Conservation (phyloP, 495 filamentous ascomycete species). For the Daldinia loculata region DNA sequence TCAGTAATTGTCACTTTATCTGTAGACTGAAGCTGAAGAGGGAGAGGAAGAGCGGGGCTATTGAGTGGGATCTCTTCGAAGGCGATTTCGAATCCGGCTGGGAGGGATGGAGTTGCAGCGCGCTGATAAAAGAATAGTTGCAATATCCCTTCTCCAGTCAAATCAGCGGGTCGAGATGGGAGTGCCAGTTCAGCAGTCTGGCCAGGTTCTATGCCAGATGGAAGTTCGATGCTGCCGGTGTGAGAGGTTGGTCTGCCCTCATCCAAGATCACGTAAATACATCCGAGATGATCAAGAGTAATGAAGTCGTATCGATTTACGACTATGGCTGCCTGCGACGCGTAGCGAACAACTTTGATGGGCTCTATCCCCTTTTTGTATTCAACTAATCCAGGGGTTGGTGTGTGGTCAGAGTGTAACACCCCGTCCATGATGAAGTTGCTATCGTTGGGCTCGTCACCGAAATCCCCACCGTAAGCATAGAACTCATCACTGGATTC, state of each 20-base stretch:
- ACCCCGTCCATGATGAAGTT: constrained; percentile 76
- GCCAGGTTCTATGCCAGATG: constrained; percentile 31
- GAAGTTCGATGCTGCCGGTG: constrained; percentile 29
- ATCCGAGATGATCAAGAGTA: constrained; percentile 56
- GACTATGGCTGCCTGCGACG: constrained; percentile 41
- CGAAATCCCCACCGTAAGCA: constrained; percentile 74
- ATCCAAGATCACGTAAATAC: constrained; percentile 39
- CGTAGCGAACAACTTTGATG: constrained; percentile 47
- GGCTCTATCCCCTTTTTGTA: constrained; percentile 69
- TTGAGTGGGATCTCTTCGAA: constrained; percentile 55
- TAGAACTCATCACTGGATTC: constrained; percentile 63
- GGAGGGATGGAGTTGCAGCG: constrained; percentile 50
- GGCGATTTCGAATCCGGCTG: constrained; percentile 55
- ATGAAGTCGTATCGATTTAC: constrained; percentile 64
- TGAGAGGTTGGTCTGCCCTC: constrained; percentile 33
- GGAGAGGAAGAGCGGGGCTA: neutral
- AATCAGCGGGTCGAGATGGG: neutral
- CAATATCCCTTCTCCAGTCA: constrained; percentile 33
- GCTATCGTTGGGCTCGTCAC: constrained; percentile 69
- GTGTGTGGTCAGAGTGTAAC: constrained; percentile 63
- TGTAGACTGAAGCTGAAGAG: constrained; percentile 2
- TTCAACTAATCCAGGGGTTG: constrained; percentile 67
- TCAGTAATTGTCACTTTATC: constrained; percentile 30
- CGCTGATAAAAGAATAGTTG: constrained; percentile 39
- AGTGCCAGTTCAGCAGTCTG: constrained; percentile 31